Evolutionary conservation across 164 flowering plant genomes (phyloP), one percentile per base, ranked within the genome.

Genomic region (Vitis labrusca): DNA sequence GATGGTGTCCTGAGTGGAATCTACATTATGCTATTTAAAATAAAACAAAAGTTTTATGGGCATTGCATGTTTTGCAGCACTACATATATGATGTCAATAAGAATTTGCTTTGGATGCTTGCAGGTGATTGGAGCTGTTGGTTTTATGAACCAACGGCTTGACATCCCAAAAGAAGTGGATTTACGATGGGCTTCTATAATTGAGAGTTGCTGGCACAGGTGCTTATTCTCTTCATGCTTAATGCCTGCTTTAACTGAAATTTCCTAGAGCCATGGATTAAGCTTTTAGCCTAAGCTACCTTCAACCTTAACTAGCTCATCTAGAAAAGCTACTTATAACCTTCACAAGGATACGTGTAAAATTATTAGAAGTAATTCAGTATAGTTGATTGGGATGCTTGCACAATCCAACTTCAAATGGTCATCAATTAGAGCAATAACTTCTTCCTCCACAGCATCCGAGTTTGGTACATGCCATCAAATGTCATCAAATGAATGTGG

Each of bases 101-200:
- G 32, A 50, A 49, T 60, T 66, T 54, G 6, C 73, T 77, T 47
- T 50, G 60, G 37, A 57, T 61, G 66, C 50, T 59, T 67, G 64
- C 85, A 95, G 98, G 97, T 95, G 67, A 87, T 93, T 80, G 98
- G 97, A 71, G 97, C 97, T 53, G 98, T 93, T 30, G 99, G 99
- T 66, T 91, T 95, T 86, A 93, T 95, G 97, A 83, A 95, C 76
- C 90, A 90, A 72, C 88, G 94, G 67, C 80, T 93, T 9, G 99
- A 95, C 66, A 85, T 93, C 57, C 97, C 99, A n/a, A 79, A 85
- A 51, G 95, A 90, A 16, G 71, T 82, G 62, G 97, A 93, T 77
- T 89, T 91, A 47, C 88, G 73, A 49, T 93, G 98, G 99, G 83
- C 70, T 32, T 81, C 97, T 15, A 74, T 95, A 47, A 91, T 88